Conservation (phyloP, 2,329 filamentous ascomycete species). For the Apiospora hydei region DNA sequence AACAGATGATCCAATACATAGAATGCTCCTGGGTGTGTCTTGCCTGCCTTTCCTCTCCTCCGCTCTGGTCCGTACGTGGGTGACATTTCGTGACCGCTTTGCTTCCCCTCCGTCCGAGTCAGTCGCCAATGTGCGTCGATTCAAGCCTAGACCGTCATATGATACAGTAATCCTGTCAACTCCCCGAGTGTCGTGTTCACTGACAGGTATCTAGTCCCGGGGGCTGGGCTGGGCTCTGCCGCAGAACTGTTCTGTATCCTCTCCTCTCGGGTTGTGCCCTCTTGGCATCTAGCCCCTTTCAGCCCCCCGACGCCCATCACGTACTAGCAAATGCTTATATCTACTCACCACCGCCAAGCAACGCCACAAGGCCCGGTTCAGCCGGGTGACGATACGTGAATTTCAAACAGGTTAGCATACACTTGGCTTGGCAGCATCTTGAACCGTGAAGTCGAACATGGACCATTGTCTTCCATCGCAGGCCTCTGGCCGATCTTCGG, state of each 20-base stretch:
- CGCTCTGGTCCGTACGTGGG: neutral
- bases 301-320: neutral
- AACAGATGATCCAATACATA: neutral
- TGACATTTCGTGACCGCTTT: neutral
- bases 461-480: neutral
- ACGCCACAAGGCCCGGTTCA: neutral
- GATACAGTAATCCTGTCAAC: neutral
- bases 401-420: neutral
- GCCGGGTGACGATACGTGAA: neutral
- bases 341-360: neutral
- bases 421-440: neutral
- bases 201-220: neutral
- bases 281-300: neutral
- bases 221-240: neutral
- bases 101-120: neutral
- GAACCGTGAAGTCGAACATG: neutral
- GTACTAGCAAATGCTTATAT: neutral
- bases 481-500: neutral
- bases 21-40: neutral
- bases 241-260: neutral
- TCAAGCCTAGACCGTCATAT: neutral
- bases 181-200: neutral
- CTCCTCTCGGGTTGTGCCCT: neutral
- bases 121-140: neutral
- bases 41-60: too few relatives aligned